Base-by-base conservation (phyloP, 2,329 filamentous ascomycete species). In the Clarireedia paspali region DNA sequence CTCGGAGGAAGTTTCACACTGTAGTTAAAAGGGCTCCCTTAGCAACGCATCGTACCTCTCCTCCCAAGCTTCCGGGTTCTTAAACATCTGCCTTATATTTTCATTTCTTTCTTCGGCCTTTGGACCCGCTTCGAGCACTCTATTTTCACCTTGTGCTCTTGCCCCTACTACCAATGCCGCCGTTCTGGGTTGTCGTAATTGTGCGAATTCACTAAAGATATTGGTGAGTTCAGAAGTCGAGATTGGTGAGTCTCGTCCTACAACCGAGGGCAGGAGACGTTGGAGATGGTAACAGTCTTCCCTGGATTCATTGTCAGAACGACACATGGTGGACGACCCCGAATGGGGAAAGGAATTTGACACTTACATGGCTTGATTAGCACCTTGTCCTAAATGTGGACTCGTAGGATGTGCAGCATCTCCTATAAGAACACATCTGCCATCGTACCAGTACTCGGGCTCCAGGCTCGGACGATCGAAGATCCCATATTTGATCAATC, bases 341-440 rank as follows among this genome's bases (percentile, higher is more conserved):
- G 12, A 9, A 23, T 2, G 17, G 23, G 23, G 14, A 46, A 12
- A 20, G 20, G 17, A 46, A 24, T 24, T 23, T 12, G 23, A 23
- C 1, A 40, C 51, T 39, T 27, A 54, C 48, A 59, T 42, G 38
- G 59, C 57, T 27, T 60, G 59, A 40, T 60, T 60, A 5, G 50
- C 59, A 27, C 59, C 59, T 7, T 60, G 59, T 5, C 59, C 57
- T 10, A 59, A 48, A 57, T 60, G 59, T 6, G 59, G 59, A 55
- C 57, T 60, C 3, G 57, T 54, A 17, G 59, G 57, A 53, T 83
- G 80, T 0, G 78, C 79, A 2, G 79, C 79, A 65, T 83, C 80
- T 5, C 81, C 80, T 2, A 82, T 67, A 3, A 84, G 67, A 2
- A 83, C 70, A 30, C 62, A 62, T 17, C 64, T 57, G 2, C 81